Percentiles rank a stretch among this genome's conserved stretches.
These are phyloP conservation scores for Anthostomella pinea DNA, from an alignment of 2,329 filamentous ascomycete species.

Conservation along the genomic window DNA sequence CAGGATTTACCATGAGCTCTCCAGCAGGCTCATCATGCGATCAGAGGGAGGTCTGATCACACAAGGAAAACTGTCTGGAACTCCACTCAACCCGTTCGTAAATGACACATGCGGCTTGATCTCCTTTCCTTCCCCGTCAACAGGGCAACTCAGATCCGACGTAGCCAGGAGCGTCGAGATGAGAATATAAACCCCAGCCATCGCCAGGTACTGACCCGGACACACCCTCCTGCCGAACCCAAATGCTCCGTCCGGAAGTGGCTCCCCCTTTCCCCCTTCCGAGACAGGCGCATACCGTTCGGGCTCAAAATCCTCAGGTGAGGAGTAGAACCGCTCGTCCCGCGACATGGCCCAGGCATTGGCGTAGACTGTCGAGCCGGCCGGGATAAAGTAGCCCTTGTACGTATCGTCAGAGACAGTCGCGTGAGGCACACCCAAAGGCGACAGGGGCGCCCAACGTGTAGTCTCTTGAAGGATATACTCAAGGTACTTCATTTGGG, in stretches of 20 bases:
- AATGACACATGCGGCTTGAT: conserved; percentile 10
- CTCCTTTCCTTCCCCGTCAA: conserved; percentile 8
- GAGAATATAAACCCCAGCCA: conserved; percentile 43
- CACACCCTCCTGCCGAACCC: conserved; percentile 47
- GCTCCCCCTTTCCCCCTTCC: conserved; percentile 27
- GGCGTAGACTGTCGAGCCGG: conserved; percentile 39
- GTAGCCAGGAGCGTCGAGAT: conserved; percentile 34
- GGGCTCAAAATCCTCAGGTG: conserved; percentile 33
- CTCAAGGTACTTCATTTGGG: conserved; percentile 37
- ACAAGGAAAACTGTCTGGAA: conserved; percentile 12
- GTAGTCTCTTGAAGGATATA: conserved; percentile 40
- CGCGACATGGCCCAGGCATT: conserved; percentile 41
- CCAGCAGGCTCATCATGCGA: conserved; percentile 3
- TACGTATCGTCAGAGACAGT: conserved; percentile 39
- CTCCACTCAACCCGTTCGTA: conserved; percentile 11
- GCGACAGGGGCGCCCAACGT: conserved; percentile 32
- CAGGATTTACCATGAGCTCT: too few species aligned
- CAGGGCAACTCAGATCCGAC: conserved; percentile 26
- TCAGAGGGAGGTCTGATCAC: conserved; percentile 9
- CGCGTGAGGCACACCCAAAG: conserved; percentile 39
- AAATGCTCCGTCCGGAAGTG: conserved; percentile 33
- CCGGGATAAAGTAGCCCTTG: conserved; percentile 44
- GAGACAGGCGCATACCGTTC: conserved; percentile 26
- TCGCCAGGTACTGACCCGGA: conserved; percentile 44
- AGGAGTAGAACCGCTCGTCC: conserved; percentile 27